Percentiles rank a stretch among this genome's conserved stretches.
These are phyloP conservation scores for Arabidopsis arenosa DNA, from an alignment of 345 rosid species.

Conservation along the genomic window DNA sequence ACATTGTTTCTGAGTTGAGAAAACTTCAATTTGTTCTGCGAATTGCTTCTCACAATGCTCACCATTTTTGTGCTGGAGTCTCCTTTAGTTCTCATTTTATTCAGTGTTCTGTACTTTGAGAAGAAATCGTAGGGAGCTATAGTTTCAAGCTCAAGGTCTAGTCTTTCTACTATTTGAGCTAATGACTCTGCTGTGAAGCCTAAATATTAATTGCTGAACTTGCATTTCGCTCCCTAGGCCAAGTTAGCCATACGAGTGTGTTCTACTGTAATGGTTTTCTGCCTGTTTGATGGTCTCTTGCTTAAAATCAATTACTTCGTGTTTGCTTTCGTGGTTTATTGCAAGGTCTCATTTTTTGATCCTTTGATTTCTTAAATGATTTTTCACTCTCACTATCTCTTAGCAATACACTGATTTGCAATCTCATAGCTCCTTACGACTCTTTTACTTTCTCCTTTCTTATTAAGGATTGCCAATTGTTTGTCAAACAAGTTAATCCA, in stretches of 20 bases:
- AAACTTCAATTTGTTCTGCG: background rate
- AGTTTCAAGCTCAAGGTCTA: background rate
- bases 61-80: background rate
- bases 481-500: conserved; percentile 87
- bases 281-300: conserved; percentile 10
- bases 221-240: background rate
- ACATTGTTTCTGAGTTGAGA: conserved; percentile 2
- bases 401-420: conserved; percentile 8
- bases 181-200: background rate
- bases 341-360: conserved; percentile 5
- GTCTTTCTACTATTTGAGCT: conserved; percentile 11
- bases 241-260: background rate
- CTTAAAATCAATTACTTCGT: background rate
- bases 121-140: background rate
- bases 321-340: conserved; percentile 2
- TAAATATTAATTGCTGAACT: background rate
- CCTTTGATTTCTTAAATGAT: background rate
- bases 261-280: conserved; percentile 2
- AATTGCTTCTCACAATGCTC: conserved; percentile 7
- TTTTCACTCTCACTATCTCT: background rate
- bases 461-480: conserved; percentile 80
- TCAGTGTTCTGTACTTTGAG: background rate
- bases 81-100: background rate
- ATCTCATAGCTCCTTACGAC: conserved; percentile 33
- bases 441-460: conserved; percentile 18